Conservation (phyloP, 257 asterid genomes). For the Penstemon barbatus region DNA sequence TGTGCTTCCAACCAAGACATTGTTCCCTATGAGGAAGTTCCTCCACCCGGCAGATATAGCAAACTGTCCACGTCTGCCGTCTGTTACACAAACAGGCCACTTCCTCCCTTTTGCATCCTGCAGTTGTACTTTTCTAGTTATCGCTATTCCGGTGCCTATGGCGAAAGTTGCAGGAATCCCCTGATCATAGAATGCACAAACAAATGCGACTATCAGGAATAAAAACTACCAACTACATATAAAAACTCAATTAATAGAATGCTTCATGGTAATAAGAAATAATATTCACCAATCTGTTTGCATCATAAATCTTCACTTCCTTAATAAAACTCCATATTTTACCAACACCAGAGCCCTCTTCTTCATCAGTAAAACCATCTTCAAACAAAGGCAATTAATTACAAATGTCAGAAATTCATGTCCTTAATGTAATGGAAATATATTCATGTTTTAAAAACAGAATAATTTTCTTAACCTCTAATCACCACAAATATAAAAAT, state of each 20-base stretch:
- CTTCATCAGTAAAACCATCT: not conserved
- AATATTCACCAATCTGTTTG: not conserved
- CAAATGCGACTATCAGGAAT: too few relatives aligned
- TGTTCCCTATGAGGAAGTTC: not conserved
- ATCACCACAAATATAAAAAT: too few relatives aligned
- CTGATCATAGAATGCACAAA: not conserved
- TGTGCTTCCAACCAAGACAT: conserved; percentile 4
- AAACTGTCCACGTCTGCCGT: not conserved
- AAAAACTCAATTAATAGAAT: too few relatives aligned
- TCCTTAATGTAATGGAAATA: not conserved
- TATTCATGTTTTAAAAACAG: too few relatives aligned
- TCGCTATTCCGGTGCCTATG: not conserved
- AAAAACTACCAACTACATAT: too few relatives aligned
- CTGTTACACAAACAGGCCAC: not conserved
- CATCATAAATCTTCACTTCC: not conserved
- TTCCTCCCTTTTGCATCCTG: not conserved
- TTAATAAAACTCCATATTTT: not conserved
- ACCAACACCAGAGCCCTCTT: not conserved
- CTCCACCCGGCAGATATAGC: conserved; percentile 4
- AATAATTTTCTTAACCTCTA: too few relatives aligned
- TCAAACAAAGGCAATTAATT: not conserved
- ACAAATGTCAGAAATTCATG: not conserved
- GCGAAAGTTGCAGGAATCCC: not conserved
- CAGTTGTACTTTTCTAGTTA: not conserved
- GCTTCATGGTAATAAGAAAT: not conserved